Conservation (phyloP, 768 basidiomycete genomes). For the Favolaschia claudopus region DNA sequence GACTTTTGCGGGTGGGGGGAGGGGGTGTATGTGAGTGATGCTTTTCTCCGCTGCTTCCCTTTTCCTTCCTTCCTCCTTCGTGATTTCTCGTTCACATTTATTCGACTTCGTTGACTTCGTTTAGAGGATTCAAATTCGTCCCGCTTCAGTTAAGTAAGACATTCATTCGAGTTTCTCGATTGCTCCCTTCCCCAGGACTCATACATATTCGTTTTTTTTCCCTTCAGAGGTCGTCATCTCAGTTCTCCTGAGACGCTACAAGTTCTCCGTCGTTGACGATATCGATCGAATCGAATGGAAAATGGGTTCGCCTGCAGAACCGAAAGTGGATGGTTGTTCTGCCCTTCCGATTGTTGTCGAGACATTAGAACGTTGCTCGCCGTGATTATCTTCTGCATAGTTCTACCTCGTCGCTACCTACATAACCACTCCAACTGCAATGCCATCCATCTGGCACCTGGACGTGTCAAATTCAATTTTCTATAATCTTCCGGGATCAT, state of each 20-base stretch:
- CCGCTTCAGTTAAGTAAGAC: conserved; percentile 12
- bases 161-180: background rate
- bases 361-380: too few relatives aligned
- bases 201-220: background rate
- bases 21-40: conserved; percentile 19
- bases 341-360: conserved; percentile 12
- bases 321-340: conserved; percentile 6
- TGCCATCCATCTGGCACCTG: too few relatives aligned
- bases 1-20: conserved; percentile 14
- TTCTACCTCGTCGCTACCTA: too few relatives aligned
- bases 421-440: too few relatives aligned
- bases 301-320: conserved; percentile 7
- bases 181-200: too few relatives aligned
- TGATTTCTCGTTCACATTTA: too few relatives aligned
- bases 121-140: conserved; percentile 21
- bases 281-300: conserved; percentile 7
- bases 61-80: too few relatives aligned
- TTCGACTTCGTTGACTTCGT: background rate
- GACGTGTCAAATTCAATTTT: too few relatives aligned
- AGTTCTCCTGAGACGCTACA: conserved; percentile 8
- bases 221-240: conserved; percentile 11
- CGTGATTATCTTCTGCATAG: conserved; percentile 15
- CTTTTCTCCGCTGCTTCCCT: too few relatives aligned
- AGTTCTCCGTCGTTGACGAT: conserved; percentile 4
- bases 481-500: too few relatives aligned